Base-by-base conservation (phyloP, 805 yeast genomes). In the Huiozyma sinensis region DNA sequence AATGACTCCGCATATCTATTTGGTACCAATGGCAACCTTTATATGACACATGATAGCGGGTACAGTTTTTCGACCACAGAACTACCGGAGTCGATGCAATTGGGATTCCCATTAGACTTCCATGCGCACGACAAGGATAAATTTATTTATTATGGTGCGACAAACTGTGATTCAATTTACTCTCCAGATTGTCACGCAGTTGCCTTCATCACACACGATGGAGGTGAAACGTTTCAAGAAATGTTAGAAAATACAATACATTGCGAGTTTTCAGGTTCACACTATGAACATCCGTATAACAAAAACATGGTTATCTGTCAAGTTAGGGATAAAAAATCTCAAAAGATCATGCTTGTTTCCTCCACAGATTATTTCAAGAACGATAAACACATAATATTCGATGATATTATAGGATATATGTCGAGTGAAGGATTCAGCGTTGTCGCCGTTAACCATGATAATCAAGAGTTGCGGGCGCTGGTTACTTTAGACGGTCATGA, bases 401-500 rank as follows among this genome's bases (percentile, higher is more conserved):
- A 76, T 2, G 65, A 72, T 40, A 76, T 83, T 33, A 74, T 83
- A 37, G 96, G 95, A 0, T 79, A 77, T 51, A 87, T 92, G 13
- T 68, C 78, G 32, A 76, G 80, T 13, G 83, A 83, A 27, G 80
- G 76, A 29, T 90, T 75, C 54, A 66, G 84, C 27, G 75, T 90
- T 29, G 88, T 81, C 41, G 96, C 95, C 0, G 65, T 75, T 3
- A 64, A 73, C 31, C 64, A 66, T 11, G 75, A 68, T 10, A 75
- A 73, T 27, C 68, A 69, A 2, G 68, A 77, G 6, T 65, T 88
- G 43, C 71, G 72, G 42, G 90, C 94, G 0, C 73, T 70, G 51
- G 87, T 87, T 1, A 79, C 96, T 1, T 73, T 77, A 12, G 90
- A 90, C 62, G 97, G 97, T 13, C 48, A 55, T 5, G 68, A 64